Evolutionary conservation across 345 rosid species (phyloP), one percentile per base, ranked within the genome.

Genomic region (Brassica rapa): DNA sequence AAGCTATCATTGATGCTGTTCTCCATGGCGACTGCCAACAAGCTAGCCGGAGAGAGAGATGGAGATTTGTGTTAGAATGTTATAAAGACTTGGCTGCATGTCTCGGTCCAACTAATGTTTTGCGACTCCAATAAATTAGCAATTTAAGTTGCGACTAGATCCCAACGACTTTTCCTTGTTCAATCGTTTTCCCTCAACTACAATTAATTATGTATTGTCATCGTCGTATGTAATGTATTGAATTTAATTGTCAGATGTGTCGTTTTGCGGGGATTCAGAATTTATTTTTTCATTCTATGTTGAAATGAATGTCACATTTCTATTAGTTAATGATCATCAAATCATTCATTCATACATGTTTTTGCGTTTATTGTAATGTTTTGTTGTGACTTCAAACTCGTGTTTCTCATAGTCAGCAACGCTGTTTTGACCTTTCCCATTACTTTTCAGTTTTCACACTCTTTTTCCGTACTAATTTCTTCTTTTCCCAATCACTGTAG

Each of bases 21-120:
- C 82, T 73, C 74, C 83, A 74, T 74, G 72, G 55, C 60, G 49
- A 71, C 12, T 2, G 65, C 3, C 15, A 4, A 61, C 37, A 49
- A 30, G n/a, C 64, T 23, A 33, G 27, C 43, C 32, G 51, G 51
- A 27, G 61, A 37, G 56, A 56, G 51, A 59, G 73, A 61, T 2
- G 8, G 11, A 37, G 19, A 61, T 41, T 16, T 55, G 4, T 19
- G 60, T 19, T 55, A 2, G 23, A 16, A 55, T 55, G 25, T 56
- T 19, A 7, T 9, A 16, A 46, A 46, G 56, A 56, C 16, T 70
- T 27, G 39, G 5, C 29, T 56, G 32, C 74, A 70, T 57, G 73
- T 70, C 64, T 14, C 5, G 30, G 11, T 9, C 15, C 65, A 5
- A 16, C 53, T 43, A 43, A 12, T 43, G 53, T 43, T 49, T 49